Base-by-base conservation (phyloP, 345 rosid species). In the Citrus cavaleriei region DNA sequence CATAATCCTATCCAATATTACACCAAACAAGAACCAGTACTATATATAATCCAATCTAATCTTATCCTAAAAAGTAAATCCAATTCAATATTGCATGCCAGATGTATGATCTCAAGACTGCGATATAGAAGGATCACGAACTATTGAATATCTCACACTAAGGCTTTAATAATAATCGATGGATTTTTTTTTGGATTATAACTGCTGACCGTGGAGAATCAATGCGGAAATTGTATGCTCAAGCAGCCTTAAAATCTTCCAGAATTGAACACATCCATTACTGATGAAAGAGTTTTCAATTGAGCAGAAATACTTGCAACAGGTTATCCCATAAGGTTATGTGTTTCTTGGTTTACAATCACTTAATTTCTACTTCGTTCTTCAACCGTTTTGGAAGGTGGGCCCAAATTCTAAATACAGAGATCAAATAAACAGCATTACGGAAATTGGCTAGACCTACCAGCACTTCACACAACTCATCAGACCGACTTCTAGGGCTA, bases 61-160 rank as follows among this genome's bases (percentile, higher is more conserved):
- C 0, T 1, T 0, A 46, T 42, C 14, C 1, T 0, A 10, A 12
- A 12, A 3, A 46, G 18, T 46, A 12, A 46, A 13, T 3, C 51
- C 16, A 46, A 12, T 46, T 13, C 0, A 46, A 46, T 46, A 0
- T 3, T 46, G 1, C 1, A 0, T 3, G 51, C 51, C 1, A 46
- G 13, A 46, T 2, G 16, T 42, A 2, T 12, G 16, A 12, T 46
- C 51, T 46, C 51, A 10, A 46, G 49, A 42, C 14, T 42, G 4
- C 3, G 16, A 46, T 46, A 0, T 46, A 12, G 0, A 12, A 46
- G 49, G 49, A 42, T 42, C 14, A 42, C 49, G 0, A 10, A 10
- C 30, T 30, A 30, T 42, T 42, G 49, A 42, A 51, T 51, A 16
- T 16, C 5, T 51, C 21, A 10, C 0, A 40, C 57, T 5, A 16